Evolutionary conservation across 2,329 filamentous ascomycete species (phyloP).

Genomic region (Hymenoscyphus albidus): DNA sequence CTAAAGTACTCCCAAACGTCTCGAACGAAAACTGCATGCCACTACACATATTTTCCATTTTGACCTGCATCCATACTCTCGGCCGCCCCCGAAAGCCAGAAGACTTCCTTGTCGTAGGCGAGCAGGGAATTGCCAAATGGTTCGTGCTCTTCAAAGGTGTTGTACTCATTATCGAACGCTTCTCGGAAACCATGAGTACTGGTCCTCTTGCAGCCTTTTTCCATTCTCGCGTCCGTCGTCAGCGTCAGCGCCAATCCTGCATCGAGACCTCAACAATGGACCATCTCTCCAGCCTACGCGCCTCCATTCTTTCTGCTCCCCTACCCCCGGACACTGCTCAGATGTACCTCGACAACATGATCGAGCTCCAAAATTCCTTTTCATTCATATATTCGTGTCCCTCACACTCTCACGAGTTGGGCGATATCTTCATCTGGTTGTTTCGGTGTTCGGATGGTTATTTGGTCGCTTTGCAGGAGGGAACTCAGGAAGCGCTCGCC

Average conservation of each 20-base stretch:
- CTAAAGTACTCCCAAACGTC: conserved; percentile 34
- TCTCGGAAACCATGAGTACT: conserved; percentile 22
- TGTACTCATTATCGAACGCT: conserved; percentile 33
- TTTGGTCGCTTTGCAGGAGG: conserved; percentile 33
- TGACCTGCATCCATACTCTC: conserved; percentile 38
- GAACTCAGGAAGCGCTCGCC: conserved; percentile 30
- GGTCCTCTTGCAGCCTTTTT: conserved; percentile 32
- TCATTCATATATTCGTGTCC: conserved; percentile 11
- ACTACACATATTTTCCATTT: conserved; percentile 38
- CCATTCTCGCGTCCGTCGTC: conserved; percentile 23
- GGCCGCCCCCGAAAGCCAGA: conserved; percentile 34
- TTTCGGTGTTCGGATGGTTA: conserved; percentile 15
- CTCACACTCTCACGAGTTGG: conserved; percentile 9
- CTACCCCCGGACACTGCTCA: conserved; percentile 17
- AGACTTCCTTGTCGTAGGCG: conserved; percentile 36
- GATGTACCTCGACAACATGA: conserved; percentile 26
- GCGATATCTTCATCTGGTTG: conserved; percentile 23
- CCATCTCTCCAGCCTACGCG: conserved; percentile 10
- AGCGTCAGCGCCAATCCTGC: conserved; percentile 8
- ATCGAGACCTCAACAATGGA: conserved; percentile 8
- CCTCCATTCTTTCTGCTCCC: conserved; percentile 18
- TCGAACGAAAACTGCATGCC: conserved; percentile 34
- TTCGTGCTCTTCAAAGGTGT: conserved; percentile 37
- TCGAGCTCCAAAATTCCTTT: conserved; percentile 12
- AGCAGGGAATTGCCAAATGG: conserved; percentile 37